phyloP scores from a whole-genome alignment of 306 rosid genomes.

The Canavalia ensiformis region DNA sequence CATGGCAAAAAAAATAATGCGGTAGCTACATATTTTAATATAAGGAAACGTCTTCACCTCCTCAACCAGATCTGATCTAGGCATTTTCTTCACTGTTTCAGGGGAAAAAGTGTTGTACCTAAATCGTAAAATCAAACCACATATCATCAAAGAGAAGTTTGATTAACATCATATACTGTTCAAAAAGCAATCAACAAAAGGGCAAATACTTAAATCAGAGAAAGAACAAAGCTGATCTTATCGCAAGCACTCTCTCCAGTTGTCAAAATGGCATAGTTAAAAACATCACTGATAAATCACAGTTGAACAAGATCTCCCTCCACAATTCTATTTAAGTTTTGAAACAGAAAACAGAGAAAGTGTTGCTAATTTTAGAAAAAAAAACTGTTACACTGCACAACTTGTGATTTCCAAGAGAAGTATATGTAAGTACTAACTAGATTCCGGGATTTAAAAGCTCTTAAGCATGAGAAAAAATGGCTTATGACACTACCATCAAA shows the following conservation, averaged over 20 bases:
- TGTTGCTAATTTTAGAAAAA: background rate
- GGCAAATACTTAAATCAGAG: background rate
- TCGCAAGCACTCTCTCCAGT: constrained; percentile 11
- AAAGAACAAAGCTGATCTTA: constrained; percentile 34
- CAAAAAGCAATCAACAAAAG: constrained; percentile 2
- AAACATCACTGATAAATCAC: constrained; percentile 24
- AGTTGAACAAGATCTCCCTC: background rate
- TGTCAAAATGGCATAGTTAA: constrained; percentile 26
- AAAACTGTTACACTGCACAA: constrained; percentile 2
- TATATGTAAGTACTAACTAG: background rate
- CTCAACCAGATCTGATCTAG: constrained; percentile 84
- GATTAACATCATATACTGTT: constrained; percentile 22
- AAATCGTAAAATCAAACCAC: constrained; percentile 46
- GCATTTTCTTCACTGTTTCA: constrained; percentile 88
- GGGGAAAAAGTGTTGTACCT: constrained; percentile 93
- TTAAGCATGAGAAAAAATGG: constrained; percentile 19
- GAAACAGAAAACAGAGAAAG: constrained; percentile 3
- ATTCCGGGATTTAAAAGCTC: constrained; percentile 19
- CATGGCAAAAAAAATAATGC: background rate
- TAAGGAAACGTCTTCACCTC: constrained; percentile 64
- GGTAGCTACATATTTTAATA: constrained; percentile 14
- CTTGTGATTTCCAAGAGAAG: constrained; percentile 5
- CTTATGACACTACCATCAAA: constrained; percentile 11
- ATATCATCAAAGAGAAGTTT: constrained; percentile 33
- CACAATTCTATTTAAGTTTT: constrained; percentile 24